Base-by-base conservation (phyloP, 495 filamentous ascomycete species). In the Amorphotheca resinae region DNA sequence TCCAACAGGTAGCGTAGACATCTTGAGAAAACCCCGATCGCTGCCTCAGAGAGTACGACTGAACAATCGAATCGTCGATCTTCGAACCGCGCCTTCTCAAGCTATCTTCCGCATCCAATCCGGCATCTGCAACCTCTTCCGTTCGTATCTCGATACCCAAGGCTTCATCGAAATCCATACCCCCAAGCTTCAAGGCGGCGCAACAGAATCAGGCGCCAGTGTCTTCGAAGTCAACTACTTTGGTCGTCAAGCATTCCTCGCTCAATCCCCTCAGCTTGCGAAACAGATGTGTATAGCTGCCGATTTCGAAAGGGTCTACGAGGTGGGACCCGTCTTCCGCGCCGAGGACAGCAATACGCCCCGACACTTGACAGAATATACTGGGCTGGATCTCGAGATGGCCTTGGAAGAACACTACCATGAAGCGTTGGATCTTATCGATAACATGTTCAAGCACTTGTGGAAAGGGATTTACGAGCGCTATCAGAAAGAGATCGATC, bases 181-280 rank as follows among this genome's bases (percentile, higher is more conserved):
- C 0, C 86, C 89, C 33, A 95, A 95, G 66, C 63, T 96, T 26
- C 85, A 87, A 50, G 83, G 84, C 20, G 84, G 83, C 18, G 87
- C 89, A 3, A 89, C 87, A 3, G 89, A 96, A 62, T 91, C 87
- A 44, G 89, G 89, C 36, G 84, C 87, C 36, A 80, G 80, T 42
- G 88, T 95, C n/a, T 96, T 96, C 68, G 80, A 86, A 57, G 74
- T 93, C 38, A 81, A 88, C 52, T 96, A 96, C 63, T 95, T 96
- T 65, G 87, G 85, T 46, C 69, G 81, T 26, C 84, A 74, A 33
- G 89, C 83, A 2, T 96, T 84, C 64, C 66, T 96, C 8, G 91
- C 89, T 1, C 89, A 96, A 64, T 89, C 83, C 46, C 89, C 89
- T 4, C 89, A 96, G 61, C 63, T 96, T 20, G 82, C 84, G 58